Percentiles rank a stretch among this genome's conserved stretches.
Conservation (phyloP, 2,329 filamentous ascomycete species). For the Decorospora gaudefroyi region DNA sequence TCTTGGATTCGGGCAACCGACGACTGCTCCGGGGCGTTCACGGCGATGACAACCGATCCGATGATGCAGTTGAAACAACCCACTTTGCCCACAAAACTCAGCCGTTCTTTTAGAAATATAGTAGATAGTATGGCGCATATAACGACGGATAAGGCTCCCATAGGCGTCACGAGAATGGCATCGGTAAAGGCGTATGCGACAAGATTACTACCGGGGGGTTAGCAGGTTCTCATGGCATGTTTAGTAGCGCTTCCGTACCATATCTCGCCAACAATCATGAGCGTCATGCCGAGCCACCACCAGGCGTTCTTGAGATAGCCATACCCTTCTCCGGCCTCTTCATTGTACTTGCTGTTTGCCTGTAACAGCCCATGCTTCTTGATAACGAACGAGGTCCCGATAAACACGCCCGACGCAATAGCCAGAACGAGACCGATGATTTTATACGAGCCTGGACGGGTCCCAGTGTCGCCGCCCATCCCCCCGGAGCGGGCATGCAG, state of each 20-base stretch:
- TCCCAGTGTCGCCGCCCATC: conserved; percentile 32
- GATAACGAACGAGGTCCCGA: conserved; percentile 91
- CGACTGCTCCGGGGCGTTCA: conserved; percentile 87
- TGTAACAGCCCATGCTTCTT: conserved; percentile 91
- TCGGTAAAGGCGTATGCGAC: conserved; percentile 97
- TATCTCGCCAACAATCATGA: conserved; percentile 96
- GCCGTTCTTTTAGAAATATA: conserved; percentile 91
- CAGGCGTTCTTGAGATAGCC: conserved; percentile 92
- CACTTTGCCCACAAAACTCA: conserved; percentile 95
- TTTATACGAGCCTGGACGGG: conserved; percentile 70
- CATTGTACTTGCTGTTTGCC: conserved; percentile 95
- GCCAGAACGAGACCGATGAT: conserved; percentile 84
- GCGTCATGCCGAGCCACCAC: conserved; percentile 95
- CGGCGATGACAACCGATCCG: conserved; percentile 88
- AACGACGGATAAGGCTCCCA: conserved; percentile 90
- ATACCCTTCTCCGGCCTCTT: conserved; percentile 94
- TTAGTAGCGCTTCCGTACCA: conserved; percentile 45
- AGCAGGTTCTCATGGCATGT: background rate
- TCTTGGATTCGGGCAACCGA: conserved; percentile 86
- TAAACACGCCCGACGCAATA: conserved; percentile 85
- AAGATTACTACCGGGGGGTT: conserved; percentile 66
- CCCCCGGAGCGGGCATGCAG: conserved; percentile 54
- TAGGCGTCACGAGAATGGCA: conserved; percentile 89
- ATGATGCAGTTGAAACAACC: conserved; percentile 95
- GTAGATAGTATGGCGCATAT: conserved; percentile 88